These are phyloP conservation scores for Pythium angustatum DNA, from an alignment of 352 stramenopile genomes.

Conservation along the genomic window DNA sequence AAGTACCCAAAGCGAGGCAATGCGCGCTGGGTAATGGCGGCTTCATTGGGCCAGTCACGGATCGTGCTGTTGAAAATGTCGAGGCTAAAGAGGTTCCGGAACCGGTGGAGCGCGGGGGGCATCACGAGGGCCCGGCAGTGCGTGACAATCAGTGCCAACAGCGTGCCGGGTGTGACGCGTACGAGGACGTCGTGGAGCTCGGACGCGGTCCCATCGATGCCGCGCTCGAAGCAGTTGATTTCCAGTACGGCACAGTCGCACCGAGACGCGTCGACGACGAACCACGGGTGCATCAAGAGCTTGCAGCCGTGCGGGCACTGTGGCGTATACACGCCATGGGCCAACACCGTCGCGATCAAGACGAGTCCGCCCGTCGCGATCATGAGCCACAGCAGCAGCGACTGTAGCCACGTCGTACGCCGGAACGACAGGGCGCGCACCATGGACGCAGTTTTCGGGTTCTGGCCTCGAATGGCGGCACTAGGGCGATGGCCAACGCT, in stretches of 20 bases:
- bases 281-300: neutral
- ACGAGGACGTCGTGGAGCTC: neutral
- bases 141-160: slow-evolving; percentile 5
- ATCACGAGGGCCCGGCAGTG: slow-evolving; percentile 6
- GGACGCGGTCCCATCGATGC: neutral
- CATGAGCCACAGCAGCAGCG: neutral
- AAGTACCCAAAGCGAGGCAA: slow-evolving; percentile 2
- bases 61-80: slow-evolving; percentile 11
- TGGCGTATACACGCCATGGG: neutral
- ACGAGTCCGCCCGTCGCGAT: neutral
- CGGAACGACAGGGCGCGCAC: neutral
- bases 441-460: neutral
- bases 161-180: neutral
- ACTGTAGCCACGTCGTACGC: neutral
- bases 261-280: neutral
- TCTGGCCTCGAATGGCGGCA: neutral
- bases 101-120: neutral
- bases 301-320: slow-evolving; percentile 2
- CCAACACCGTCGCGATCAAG: neutral
- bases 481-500: neutral
- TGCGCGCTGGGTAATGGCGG: neutral
- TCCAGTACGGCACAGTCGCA: slow-evolving; percentile 3
- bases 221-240: neutral
- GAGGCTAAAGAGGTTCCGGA: slow-evolving; percentile 1
- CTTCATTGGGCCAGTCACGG: neutral